phyloP scores from a whole-genome alignment of 176 grass and related monocot genomes.

The Juncus effusus region DNA sequence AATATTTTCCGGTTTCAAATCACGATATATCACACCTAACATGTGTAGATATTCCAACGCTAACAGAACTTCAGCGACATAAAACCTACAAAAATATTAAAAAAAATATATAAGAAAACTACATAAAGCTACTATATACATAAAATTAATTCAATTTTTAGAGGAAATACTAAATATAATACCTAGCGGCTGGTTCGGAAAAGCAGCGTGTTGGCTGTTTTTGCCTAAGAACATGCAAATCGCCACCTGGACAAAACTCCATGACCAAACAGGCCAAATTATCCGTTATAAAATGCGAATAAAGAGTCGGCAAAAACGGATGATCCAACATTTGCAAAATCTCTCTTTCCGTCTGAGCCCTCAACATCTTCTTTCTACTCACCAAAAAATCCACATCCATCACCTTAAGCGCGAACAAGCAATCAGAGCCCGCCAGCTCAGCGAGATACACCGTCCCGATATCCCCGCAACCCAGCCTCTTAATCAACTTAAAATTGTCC shows the following conservation, averaged over 20 bases:
- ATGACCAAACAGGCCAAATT: constrained; percentile 95
- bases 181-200: constrained; percentile 84
- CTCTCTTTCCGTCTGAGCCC: constrained; percentile 92
- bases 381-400: constrained; percentile 95
- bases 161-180: constrained; percentile 22
- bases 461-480: constrained; percentile 87
- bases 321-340: constrained; percentile 98
- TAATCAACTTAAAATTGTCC: constrained; percentile 94
- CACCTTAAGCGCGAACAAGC: constrained; percentile 93
- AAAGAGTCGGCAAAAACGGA: constrained; percentile 92
- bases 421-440: constrained; percentile 68
- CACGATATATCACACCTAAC: constrained; percentile 97
- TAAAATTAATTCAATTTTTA: background rate
- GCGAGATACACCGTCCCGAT: constrained; percentile 98
- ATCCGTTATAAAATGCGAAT: constrained; percentile 88
- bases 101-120: constrained; percentile 12
- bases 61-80: constrained; percentile 85
- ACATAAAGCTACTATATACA: background rate
- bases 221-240: constrained; percentile 88
- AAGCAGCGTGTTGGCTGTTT: constrained; percentile 82
- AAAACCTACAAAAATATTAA: constrained; percentile 54
- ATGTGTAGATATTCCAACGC: constrained; percentile 97
- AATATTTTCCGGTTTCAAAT: constrained; percentile 98
- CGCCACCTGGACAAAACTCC: constrained; percentile 92
- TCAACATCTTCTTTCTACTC: constrained; percentile 91